Evolutionary conservation across 148 eudicot species (phyloP), one percentile per base, ranked within the genome.

Genomic region (Persicaria maculosa): DNA sequence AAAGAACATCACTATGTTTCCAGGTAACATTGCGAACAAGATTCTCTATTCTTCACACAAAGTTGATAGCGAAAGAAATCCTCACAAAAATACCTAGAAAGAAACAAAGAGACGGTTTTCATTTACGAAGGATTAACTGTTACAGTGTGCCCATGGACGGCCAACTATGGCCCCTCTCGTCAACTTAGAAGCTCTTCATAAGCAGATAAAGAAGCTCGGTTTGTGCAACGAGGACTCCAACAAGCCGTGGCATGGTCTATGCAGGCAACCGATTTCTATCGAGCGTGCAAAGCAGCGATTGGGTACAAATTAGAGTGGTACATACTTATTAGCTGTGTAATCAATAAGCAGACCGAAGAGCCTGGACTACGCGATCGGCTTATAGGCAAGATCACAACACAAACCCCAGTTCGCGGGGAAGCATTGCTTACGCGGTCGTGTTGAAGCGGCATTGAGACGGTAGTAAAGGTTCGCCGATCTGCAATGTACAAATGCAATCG

Each of bases 71-170:
- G 4, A 14, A 15, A 52, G 2, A 52, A 14, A 1, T 61, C 4
- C 5, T 59, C 14, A 9, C 40, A 20, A 4, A 31, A 11, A 62
- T 62, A 36, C 68, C 16, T n/a, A 64, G 50, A 72, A 46, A 48
- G 44, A 6, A 36, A 25, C 59, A 47, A 2, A 50, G 52, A 46
- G 31, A 22, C 22, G 5, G 25, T 9, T 44, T 22, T 7, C 14
- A 16, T 45, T 14, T 44, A 70, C 4, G 16, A 43, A 31, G 20
- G n/a, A 11, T 57, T 8, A 59, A 10, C 58, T 47, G 9, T 47
- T 81, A 58, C 84, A 94, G 97, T 95, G 99, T 88, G 99, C 99
- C 81, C 99, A 95, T 84, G 99, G 99, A 72, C 87, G 99, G 48
- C 99, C 97, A 64, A 95, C 99, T 5, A 92, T 93, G 17, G 98